Base-by-base conservation (phyloP, 331 rosid species). In the Quercus lobata region DNA sequence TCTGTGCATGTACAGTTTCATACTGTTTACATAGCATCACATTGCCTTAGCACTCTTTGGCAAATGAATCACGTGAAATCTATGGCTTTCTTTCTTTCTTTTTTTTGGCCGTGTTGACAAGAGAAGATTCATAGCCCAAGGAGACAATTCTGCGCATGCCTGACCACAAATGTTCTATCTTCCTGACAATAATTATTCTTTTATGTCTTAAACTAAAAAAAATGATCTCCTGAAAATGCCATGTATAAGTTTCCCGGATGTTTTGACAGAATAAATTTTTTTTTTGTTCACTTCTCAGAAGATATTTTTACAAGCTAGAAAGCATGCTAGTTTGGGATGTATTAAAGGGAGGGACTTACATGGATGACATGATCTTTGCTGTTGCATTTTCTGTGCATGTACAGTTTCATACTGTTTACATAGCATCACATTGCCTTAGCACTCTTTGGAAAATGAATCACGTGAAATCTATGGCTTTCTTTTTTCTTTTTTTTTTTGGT, bases 141-240 rank as follows among this genome's bases (percentile, higher is more conserved):
- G 30, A 70, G 57, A 57, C 19, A 57, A 73, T 74, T 58, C 35
- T 69, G 74, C 22, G 68, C 77, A 79, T 53, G 71, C 78, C 74
- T 37, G 58, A 29, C 74, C 72, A 17, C 71, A 34, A 7, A 7
- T 68, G 25, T 34, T 32, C 34, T 68, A 68, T 68, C 27, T 34
- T 68, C 53, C 53, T 19, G 27, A 63, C n/a, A 60, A 8, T 14
- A 68, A 32, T 3, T 49, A 0, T 68, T 32, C 35, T 19, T 32
- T 68, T 19, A 9, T 68, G 24, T 68, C 21, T 22, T 68, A 32
- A 68, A 68, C 27, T 18, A 32, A 19, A 25, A 17, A 68, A 2
- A 34, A 68, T 32, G 4, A 34, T 19, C 72, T 68, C 49, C 53
- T 34, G 11, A 68, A 68, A 35, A 68, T 3, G 4, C 72, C 41